These are phyloP conservation scores for Nicotiana tabacum DNA, from an alignment of 257 asterid genomes.

Conservation along the genomic window DNA sequence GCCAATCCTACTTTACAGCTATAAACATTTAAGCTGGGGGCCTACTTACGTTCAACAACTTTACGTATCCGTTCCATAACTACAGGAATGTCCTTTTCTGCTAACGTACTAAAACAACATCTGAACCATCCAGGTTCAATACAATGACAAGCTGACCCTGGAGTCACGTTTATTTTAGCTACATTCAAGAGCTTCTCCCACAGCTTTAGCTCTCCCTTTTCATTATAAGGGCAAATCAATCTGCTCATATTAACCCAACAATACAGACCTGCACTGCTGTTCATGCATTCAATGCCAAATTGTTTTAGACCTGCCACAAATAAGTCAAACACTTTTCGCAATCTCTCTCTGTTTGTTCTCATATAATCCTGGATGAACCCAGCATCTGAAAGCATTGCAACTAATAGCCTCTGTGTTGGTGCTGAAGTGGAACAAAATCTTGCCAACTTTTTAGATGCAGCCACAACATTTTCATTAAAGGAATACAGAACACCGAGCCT, in stretches of 20 bases:
- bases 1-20: slow-evolving; percentile 11
- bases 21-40: slow-evolving; percentile 43
- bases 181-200: slow-evolving; percentile 69
- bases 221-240: slow-evolving; percentile 63
- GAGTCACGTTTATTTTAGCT: slow-evolving; percentile 75
- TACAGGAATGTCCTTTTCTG: slow-evolving; percentile 54
- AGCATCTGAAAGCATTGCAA: slow-evolving; percentile 72
- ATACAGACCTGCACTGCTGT: slow-evolving; percentile 75
- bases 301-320: slow-evolving; percentile 58
- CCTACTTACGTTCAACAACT: slow-evolving; percentile 64
- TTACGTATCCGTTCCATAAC: slow-evolving; percentile 59
- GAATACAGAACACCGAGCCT: slow-evolving; percentile 87
- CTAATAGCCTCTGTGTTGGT: slow-evolving; percentile 71
- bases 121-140: slow-evolving; percentile 99
- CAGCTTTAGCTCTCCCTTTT: slow-evolving; percentile 91
- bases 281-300: slow-evolving; percentile 59
- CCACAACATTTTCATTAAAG: slow-evolving; percentile 65
- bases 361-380: slow-evolving; percentile 53
- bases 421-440: slow-evolving; percentile 84
- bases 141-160: slow-evolving; percentile 97
- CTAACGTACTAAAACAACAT: slow-evolving; percentile 69
- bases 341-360: slow-evolving; percentile 49
- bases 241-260: slow-evolving; percentile 97
- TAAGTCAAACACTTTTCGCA: slow-evolving; percentile 42
- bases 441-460: slow-evolving; percentile 70